phyloP scores from a whole-genome alignment of 768 basidiomycete genomes.

The Cystobasidium ongulense region DNA sequence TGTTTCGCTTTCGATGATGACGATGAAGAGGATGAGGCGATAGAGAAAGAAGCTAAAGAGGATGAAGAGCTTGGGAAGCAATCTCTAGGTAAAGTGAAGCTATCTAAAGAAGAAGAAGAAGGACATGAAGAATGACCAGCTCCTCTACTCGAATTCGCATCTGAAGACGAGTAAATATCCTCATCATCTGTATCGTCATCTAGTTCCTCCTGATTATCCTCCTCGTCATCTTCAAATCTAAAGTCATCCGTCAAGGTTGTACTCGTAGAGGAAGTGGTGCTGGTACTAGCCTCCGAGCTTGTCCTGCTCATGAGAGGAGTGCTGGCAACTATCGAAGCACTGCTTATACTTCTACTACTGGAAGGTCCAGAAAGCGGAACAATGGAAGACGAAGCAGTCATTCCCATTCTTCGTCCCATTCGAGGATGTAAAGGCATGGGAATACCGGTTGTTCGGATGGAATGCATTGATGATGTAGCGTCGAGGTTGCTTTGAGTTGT shows the following conservation, averaged over 20 bases:
- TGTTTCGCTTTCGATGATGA: background rate
- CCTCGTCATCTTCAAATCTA: background rate
- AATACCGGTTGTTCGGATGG: background rate
- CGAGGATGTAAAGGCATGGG: background rate
- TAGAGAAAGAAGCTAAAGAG: background rate
- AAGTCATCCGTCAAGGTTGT: background rate
- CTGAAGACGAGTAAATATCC: background rate
- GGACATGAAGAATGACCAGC: background rate
- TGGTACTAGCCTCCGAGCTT: constrained; percentile 1
- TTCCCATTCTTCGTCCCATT: background rate
- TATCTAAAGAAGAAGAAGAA: background rate
- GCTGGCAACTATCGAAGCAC: background rate
- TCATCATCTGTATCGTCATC: background rate
- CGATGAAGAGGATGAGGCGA: background rate
- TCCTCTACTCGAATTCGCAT: background rate
- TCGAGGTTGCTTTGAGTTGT: background rate
- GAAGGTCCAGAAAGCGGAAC: background rate
- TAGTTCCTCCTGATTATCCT: background rate
- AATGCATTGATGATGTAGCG: background rate
- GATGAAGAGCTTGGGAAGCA: constrained; percentile 23
- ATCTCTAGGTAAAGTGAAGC: constrained; percentile 11
- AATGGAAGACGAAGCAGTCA: background rate
- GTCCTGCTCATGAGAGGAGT: background rate
- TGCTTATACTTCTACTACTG: too few relatives aligned
- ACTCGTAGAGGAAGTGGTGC: background rate